Evolutionary conservation across 1,284 basidiomycete genomes (phyloP).

Genomic region (Ustilago lituana): DNA sequence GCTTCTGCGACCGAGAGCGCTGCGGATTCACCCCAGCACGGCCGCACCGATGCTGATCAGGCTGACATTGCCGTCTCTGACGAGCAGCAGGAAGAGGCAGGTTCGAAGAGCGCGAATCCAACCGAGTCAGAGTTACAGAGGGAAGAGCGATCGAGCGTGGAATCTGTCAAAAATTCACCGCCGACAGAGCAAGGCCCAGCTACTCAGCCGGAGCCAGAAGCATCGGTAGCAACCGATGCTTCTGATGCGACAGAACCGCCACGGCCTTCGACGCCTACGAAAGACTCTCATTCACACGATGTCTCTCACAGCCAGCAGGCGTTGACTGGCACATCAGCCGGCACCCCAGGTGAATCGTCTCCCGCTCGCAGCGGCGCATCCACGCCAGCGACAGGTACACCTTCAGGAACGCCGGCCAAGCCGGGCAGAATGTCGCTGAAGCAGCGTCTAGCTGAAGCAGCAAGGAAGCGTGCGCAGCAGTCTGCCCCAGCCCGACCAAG

Average conservation of each 20-base stretch:
- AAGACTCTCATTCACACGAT: background rate
- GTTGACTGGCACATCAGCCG: background rate
- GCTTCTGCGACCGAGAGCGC: background rate
- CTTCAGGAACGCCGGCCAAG: slow-evolving; percentile 31
- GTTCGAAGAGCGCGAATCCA: background rate
- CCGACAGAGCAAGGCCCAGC: background rate
- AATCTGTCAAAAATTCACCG: background rate
- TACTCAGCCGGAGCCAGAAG: no score
- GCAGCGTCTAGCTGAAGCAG: slow-evolving; percentile 54
- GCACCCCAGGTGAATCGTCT: slow-evolving; percentile 10
- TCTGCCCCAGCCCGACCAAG: slow-evolving; percentile 10
- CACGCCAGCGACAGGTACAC: slow-evolving; percentile 24
- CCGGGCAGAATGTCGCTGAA: slow-evolving; percentile 50
- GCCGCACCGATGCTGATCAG: background rate
- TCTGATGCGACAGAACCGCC: background rate
- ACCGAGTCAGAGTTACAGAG: no score
- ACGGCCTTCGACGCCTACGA: slow-evolving; percentile 16
- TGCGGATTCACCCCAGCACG: background rate
- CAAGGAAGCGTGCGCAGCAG: slow-evolving; percentile 42
- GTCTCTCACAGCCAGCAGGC: background rate
- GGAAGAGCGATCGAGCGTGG: background rate
- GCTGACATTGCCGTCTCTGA: background rate
- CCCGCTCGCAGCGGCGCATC: slow-evolving; percentile 35
- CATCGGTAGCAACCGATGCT: background rate
- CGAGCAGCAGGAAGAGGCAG: background rate